Evolutionary conservation across 345 rosid species (phyloP).

Genomic region (Leavenworthia alabamica): DNA sequence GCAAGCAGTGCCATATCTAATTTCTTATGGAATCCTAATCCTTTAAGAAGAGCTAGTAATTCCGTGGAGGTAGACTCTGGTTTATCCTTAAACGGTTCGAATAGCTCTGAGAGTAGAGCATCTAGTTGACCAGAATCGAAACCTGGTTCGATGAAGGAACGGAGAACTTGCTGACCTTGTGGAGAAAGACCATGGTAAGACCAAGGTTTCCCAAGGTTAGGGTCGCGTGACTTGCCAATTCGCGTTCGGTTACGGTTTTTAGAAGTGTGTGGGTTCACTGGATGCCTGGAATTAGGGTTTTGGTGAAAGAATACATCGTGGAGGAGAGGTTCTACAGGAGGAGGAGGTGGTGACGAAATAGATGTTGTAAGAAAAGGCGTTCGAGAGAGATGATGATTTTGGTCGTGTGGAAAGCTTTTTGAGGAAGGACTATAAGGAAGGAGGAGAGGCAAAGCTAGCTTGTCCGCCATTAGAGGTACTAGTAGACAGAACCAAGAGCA

Average conservation of each 20-base stretch:
- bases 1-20: slow-evolving; percentile 53
- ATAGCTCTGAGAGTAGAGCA: slow-evolving; percentile 33
- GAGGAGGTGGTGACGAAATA: slow-evolving; percentile 25
- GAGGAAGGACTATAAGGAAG: slow-evolving; percentile 52
- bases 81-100: slow-evolving; percentile 33
- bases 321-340: slow-evolving; percentile 36
- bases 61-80: slow-evolving; percentile 38
- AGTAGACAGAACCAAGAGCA: background rate
- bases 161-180: slow-evolving; percentile 55
- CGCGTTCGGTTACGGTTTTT: slow-evolving; percentile 44
- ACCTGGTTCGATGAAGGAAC: slow-evolving; percentile 43
- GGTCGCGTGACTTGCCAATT: slow-evolving; percentile 57
- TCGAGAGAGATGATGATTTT: slow-evolving; percentile 20
- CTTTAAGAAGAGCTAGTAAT: slow-evolving; percentile 60
- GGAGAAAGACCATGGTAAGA: slow-evolving; percentile 52
- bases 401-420: slow-evolving; percentile 40
- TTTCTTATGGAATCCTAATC: slow-evolving; percentile 69
- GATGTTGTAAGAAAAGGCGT: slow-evolving; percentile 19
- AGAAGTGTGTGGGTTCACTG: slow-evolving; percentile 11
- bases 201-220: slow-evolving; percentile 81
- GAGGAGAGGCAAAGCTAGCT: slow-evolving; percentile 62
- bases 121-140: slow-evolving; percentile 47
- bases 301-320: slow-evolving; percentile 38
- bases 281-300: slow-evolving; percentile 28
- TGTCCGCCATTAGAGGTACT: slow-evolving; percentile 57